A percentile compares a stretch with the other conserved stretches of the same genome.
phyloP scores from a whole-genome alignment of 2,329 filamentous ascomycete genomes.

The Colletotrichum gloeosporioides region DNA sequence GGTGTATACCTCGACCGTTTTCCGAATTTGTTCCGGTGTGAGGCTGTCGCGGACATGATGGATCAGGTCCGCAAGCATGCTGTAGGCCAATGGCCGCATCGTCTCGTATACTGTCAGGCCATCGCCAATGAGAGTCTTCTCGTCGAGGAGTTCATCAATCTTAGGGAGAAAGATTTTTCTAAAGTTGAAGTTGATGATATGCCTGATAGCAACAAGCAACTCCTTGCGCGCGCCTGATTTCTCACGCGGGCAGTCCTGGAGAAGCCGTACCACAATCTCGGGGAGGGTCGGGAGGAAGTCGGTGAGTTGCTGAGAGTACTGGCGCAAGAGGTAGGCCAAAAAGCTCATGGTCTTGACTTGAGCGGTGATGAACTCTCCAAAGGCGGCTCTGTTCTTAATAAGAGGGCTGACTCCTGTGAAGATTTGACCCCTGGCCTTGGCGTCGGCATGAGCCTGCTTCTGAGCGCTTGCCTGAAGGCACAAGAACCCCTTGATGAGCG shows the following conservation, averaged over 20 bases:
- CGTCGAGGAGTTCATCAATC: slow-evolving; percentile 93
- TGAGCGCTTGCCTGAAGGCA: slow-evolving; percentile 91
- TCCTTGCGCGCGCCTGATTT: slow-evolving; percentile 95
- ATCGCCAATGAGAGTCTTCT: slow-evolving; percentile 92
- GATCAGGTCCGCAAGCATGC: slow-evolving; percentile 97
- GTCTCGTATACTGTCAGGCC: slow-evolving; percentile 96
- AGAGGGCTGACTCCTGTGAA: slow-evolving; percentile 93
- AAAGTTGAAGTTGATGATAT: slow-evolving; percentile 99
- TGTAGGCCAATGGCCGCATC: slow-evolving; percentile 93
- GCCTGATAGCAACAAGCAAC: slow-evolving; percentile 91
- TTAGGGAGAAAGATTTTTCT: slow-evolving; percentile 92
- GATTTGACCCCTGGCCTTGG: slow-evolving; percentile 76
- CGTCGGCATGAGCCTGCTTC: slow-evolving; percentile 88
- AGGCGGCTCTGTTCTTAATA: slow-evolving; percentile 91
- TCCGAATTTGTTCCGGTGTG: slow-evolving; percentile 87
- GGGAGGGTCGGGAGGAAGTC: slow-evolving; percentile 89
- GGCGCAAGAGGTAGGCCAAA: slow-evolving; percentile 86
- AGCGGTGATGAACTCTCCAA: slow-evolving; percentile 96
- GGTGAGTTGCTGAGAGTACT: slow-evolving; percentile 84
- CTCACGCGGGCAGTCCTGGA: slow-evolving; percentile 94
- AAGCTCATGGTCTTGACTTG: slow-evolving; percentile 99
- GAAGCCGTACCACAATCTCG: slow-evolving; percentile 84
- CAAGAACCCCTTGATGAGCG: slow-evolving; percentile 89
- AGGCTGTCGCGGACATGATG: slow-evolving; percentile 95
- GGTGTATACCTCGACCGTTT: slow-evolving; percentile 97